Conservation (phyloP, 2,329 filamentous ascomycete species). For the Albophoma yamanashiensis region DNA sequence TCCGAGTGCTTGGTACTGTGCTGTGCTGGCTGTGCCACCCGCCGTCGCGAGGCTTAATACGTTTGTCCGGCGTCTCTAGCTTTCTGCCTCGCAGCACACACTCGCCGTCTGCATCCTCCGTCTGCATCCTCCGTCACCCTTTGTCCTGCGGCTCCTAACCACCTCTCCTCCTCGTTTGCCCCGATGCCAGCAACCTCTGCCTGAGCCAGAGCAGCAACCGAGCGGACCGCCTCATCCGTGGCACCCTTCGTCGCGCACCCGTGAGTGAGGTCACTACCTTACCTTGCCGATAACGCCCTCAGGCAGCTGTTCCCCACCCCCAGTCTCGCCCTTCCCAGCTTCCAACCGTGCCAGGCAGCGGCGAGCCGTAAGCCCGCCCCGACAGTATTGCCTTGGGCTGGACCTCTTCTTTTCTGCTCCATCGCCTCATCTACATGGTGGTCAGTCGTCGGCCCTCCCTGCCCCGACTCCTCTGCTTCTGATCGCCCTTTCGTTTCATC, state of each 20-base stretch:
- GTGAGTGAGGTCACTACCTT: background rate
- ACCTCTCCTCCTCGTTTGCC: background rate
- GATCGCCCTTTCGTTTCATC: slow-evolving; percentile 3
- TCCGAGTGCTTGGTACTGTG: too few relatives aligned
- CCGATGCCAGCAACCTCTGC: background rate
- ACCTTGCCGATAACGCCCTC: background rate
- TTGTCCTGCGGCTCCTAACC: background rate
- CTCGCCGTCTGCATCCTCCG: background rate
- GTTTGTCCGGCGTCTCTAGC: background rate
- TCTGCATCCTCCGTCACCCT: background rate
- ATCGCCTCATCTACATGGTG: slow-evolving; percentile 9
- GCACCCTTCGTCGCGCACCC: background rate
- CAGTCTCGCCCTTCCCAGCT: background rate
- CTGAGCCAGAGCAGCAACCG: background rate
- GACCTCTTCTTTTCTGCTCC: background rate
- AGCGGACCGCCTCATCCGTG: too few relatives aligned
- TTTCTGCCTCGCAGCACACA: background rate
- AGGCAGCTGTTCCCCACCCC: background rate
- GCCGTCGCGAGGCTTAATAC: background rate
- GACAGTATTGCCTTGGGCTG: background rate
- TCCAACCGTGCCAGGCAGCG: slow-evolving; percentile 2
- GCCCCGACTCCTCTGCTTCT: background rate
- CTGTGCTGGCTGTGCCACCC: background rate
- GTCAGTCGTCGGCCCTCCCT: slow-evolving; percentile 6
- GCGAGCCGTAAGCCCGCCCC: background rate